Conservation (phyloP, 1,139 yeast species). For the Geotrichum siamense region DNA sequence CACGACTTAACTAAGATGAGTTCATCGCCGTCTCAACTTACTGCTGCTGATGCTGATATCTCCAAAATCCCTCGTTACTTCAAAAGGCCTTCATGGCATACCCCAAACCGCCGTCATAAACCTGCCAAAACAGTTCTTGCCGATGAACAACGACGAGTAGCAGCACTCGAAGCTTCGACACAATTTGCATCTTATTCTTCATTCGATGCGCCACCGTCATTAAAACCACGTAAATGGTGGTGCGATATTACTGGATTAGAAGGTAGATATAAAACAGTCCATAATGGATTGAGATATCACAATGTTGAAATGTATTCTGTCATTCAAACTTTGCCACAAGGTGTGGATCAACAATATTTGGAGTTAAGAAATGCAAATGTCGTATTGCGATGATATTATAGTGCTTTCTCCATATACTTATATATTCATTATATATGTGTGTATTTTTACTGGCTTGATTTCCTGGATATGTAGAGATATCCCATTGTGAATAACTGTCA, state of each 20-base stretch:
- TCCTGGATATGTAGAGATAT: no score
- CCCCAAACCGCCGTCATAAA: slow-evolving; percentile 59
- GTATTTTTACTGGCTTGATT: no score
- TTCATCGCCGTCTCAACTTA: not conserved
- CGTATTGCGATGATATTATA: slow-evolving; percentile 46
- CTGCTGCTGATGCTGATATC: slow-evolving; percentile 27
- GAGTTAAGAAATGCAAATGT: slow-evolving; percentile 86
- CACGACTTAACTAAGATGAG: not conserved
- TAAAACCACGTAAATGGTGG: slow-evolving; percentile 72
- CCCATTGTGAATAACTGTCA: no score
- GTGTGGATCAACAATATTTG: slow-evolving; percentile 89
- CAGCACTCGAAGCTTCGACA: slow-evolving; percentile 14
- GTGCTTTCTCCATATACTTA: no score
- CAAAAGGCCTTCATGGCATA: slow-evolving; percentile 48
- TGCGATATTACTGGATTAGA: slow-evolving; percentile 92
- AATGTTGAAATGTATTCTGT: slow-evolving; percentile 81
- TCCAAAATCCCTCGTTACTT: slow-evolving; percentile 35
- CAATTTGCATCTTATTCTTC: slow-evolving; percentile 28
- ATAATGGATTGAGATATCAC: slow-evolving; percentile 70
- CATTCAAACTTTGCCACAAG: slow-evolving; percentile 73
- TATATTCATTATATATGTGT: no score
- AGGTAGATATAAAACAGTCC: slow-evolving; percentile 68
- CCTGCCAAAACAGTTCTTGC: slow-evolving; percentile 66
- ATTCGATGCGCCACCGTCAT: slow-evolving; percentile 81
- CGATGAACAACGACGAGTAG: slow-evolving; percentile 65